Evolutionary conservation across 208 protist genomes (phyloP), one percentile per base, ranked within the genome.

Genomic region (Acanthamoeba triangularis): DNA sequence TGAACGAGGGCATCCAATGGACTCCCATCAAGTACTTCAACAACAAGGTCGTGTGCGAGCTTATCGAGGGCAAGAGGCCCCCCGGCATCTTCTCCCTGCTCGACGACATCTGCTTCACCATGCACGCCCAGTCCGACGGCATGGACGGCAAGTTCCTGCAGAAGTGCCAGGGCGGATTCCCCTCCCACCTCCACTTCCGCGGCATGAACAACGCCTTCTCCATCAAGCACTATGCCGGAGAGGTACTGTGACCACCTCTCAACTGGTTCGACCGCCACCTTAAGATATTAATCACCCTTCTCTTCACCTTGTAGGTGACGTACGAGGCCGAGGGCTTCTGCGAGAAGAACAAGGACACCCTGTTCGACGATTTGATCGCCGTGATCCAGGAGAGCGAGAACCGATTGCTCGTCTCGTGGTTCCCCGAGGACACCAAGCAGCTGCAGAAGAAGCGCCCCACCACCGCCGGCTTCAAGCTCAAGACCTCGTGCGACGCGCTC

Each of bases 1-100:
- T 98, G 37, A 85, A 97, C 16, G 99, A 99, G 96, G 97, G 98
- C 85, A 99, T 99, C 95, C 96, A 98, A 67, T 99, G 99, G 99
- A 98, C 98, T 74, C 97, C 98, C 44, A 99, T 99, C 92, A 98
- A 99, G 69, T 99, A 99, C 97, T 99, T 99, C 93, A 99, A 99
- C 97, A 99, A 99, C 95, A 98, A 99, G 94, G 96, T 99, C 85
- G 98, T 99, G 52, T 99, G 98, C 96, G 98, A 99, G 76, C 96
- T 99, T 16, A 99, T 99, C 88, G 99, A 99, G 96, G 98, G 97
- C 90, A 98, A 96, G 87, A 78, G 65, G 28, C 98, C 98, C 80
- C 98, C 98, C 8, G 99, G 99, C 93, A 96, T 99, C 47, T 99
- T 99, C 95, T 95, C 97, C 63, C 80, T 99, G 18, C 97, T 99